These are phyloP conservation scores for Stagonosporopsis vannaccii DNA, from an alignment of 2,329 filamentous ascomycete species.

Conservation along the genomic window DNA sequence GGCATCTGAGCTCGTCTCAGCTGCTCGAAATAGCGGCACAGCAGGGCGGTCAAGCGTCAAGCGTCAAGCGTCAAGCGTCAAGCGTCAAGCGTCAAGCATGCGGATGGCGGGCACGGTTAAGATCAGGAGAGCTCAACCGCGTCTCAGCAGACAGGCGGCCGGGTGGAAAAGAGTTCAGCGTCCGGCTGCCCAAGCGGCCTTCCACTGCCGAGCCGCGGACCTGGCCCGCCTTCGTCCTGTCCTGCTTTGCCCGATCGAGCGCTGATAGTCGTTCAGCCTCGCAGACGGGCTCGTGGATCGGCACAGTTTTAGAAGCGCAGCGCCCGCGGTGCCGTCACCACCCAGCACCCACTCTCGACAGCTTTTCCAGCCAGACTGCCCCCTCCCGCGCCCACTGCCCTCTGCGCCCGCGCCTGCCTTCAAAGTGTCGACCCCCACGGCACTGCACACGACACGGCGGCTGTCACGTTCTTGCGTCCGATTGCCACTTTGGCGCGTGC, in stretches of 20 bases:
- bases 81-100: too few species aligned
- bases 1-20: constrained; percentile 7
- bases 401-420: background rate
- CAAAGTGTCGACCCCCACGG: constrained; percentile 17
- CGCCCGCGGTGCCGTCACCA: constrained; percentile 19
- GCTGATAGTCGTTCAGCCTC: constrained; percentile 16
- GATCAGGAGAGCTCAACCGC: constrained; percentile 11
- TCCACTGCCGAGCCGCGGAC: constrained; percentile 6
- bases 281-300: constrained; percentile 15
- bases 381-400: background rate
- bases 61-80: too few species aligned
- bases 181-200: background rate
- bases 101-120: constrained; percentile 4
- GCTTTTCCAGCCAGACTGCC: constrained; percentile 2
- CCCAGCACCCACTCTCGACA: constrained; percentile 5
- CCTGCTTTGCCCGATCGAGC: constrained; percentile 18
- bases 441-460: constrained; percentile 20
- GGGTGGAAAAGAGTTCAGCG: constrained; percentile 8
- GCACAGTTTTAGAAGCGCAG: constrained; percentile 18
- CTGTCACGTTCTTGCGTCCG: constrained; percentile 16
- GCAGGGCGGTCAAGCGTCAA: constrained; percentile 9
- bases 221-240: constrained; percentile 3
- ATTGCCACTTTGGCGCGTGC: constrained; percentile 19
- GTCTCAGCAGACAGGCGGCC: constrained; percentile 9
- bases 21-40: constrained; percentile 10